phyloP scores from a whole-genome alignment of 176 grass and related monocot species.

The Neostapfia colusana region DNA sequence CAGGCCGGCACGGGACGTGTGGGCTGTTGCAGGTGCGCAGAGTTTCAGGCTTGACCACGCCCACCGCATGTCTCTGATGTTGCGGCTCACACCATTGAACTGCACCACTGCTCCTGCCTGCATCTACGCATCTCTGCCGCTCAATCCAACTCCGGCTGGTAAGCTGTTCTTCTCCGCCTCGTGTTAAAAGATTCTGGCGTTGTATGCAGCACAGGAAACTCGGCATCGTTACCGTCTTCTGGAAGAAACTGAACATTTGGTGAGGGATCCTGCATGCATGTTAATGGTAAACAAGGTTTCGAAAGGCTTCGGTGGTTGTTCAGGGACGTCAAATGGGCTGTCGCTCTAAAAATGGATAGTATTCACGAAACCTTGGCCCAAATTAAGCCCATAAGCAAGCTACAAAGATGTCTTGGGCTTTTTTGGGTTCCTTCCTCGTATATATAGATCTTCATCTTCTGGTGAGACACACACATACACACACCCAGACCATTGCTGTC shows the following conservation, averaged over 20 bases:
- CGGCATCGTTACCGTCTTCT: no score
- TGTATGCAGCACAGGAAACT: no score
- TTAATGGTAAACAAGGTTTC: neutral
- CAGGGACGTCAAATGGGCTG: no score
- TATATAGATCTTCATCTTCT: slow-evolving; percentile 6
- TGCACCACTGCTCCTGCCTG: neutral
- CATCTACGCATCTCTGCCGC: neutral
- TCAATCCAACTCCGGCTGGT: neutral
- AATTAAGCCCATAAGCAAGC: no score
- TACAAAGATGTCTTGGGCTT: neutral
- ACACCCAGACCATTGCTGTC: neutral
- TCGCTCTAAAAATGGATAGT: no score
- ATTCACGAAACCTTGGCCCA: no score
- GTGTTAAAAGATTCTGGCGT: no score
- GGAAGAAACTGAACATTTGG: neutral
- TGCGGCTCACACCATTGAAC: neutral
- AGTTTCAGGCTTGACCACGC: neutral
- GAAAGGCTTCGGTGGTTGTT: neutral
- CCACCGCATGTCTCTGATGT: neutral
- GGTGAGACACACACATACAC: no score
- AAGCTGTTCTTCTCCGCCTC: no score
- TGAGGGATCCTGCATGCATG: neutral
- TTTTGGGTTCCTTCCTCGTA: neutral
- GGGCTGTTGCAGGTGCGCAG: neutral
- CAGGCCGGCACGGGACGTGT: neutral